Evolutionary conservation across 2,329 filamentous ascomycete species (phyloP).

Genomic region (Colletotrichum sp.): DNA sequence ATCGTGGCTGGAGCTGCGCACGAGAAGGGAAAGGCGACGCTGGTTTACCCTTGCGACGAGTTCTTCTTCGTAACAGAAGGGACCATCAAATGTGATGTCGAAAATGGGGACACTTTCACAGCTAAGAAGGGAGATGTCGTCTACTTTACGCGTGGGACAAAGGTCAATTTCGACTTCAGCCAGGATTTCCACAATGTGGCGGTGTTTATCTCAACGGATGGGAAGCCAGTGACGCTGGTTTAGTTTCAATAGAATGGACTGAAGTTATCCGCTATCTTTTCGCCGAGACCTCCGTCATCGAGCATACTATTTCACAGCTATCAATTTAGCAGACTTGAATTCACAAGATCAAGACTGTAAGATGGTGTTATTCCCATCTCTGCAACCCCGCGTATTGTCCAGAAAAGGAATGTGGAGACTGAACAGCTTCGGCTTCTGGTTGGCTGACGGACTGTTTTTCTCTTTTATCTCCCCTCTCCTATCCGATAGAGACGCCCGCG

Average conservation of each 20-base stretch:
- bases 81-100: not conserved
- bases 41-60: not conserved
- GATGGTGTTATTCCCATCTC: not conserved
- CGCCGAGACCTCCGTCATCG: accelerated
- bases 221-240: not conserved
- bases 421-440: not conserved
- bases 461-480: not conserved
- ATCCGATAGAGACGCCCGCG: not conserved
- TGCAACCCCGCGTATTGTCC: not conserved
- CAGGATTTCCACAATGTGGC: not conserved
- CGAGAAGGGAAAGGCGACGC: not conserved
- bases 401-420: not conserved
- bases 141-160: not conserved
- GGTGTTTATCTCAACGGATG: not conserved
- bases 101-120: not conserved
- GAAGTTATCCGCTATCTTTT: accelerated
- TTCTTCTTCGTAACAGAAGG: not conserved
- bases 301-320: accelerated
- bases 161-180: not conserved
- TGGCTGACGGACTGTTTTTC: not conserved
- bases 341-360: not conserved
- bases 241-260: accelerated
- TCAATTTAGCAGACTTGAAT: not conserved
- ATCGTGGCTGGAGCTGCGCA: not conserved
- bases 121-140: not conserved